Conservation (phyloP, 208 protist species). For the Leishmania gerbilli region DNA sequence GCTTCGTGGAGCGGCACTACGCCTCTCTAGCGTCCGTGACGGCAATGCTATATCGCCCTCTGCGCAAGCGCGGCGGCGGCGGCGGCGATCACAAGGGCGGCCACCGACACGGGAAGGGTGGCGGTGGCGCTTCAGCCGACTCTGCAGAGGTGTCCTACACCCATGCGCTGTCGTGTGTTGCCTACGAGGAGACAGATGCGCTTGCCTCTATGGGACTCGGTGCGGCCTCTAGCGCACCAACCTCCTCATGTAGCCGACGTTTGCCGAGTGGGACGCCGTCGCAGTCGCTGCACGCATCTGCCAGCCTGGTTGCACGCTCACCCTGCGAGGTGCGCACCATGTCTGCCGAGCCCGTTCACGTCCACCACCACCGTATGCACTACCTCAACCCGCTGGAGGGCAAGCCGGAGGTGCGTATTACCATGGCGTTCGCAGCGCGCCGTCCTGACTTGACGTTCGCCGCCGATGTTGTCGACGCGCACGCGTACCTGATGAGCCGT, state of each 20-base stretch:
- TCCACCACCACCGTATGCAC: conserved; percentile 66
- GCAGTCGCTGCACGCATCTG: background rate
- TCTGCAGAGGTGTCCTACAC: conserved; percentile 36
- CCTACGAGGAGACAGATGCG: conserved; percentile 62
- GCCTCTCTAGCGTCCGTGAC: conserved; percentile 65
- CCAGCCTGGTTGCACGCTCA: background rate
- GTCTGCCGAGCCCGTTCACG: background rate
- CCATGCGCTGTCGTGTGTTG: conserved; percentile 54
- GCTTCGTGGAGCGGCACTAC: conserved; percentile 81
- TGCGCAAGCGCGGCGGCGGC: conserved; percentile 21
- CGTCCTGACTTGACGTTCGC: conserved; percentile 72
- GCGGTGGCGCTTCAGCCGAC: conserved; percentile 16
- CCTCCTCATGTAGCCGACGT: background rate
- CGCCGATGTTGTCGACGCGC: conserved; percentile 65
- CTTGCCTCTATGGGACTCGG: conserved; percentile 13
- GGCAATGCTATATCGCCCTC: conserved; percentile 68
- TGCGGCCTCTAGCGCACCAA: background rate
- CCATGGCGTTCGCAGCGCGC: conserved; percentile 63
- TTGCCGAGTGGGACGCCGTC: background rate
- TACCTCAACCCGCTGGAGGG: conserved; percentile 63
- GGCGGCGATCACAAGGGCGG: conserved; percentile 6
- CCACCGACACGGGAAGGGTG: conserved; percentile 10
- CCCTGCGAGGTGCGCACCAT: conserved; percentile 1
- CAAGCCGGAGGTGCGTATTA: conserved; percentile 52
- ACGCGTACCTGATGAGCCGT: conserved; percentile 70